Conservation (phyloP, 768 basidiomycete genomes). For the Saitozyma sp. region DNA sequence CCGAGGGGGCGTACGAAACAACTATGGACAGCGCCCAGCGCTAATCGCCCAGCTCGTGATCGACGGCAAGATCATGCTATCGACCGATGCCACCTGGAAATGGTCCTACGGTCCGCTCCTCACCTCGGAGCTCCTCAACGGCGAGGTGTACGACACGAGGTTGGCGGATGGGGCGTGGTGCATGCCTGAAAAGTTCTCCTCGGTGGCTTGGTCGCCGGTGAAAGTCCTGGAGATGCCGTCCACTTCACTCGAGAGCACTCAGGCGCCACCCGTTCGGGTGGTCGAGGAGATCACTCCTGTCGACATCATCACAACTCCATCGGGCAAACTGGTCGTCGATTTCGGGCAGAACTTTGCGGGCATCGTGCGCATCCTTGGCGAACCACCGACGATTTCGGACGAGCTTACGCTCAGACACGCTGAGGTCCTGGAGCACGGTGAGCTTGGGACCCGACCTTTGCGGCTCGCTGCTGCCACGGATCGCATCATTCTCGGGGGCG, state of each 20-base stretch:
- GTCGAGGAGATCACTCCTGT: slow-evolving; percentile 12
- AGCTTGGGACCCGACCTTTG: slow-evolving; percentile 33
- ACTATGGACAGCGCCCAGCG: slow-evolving; percentile 32
- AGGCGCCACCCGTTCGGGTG: slow-evolving; percentile 31
- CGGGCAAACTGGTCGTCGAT: slow-evolving; percentile 36
- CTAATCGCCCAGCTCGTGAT: slow-evolving; percentile 35
- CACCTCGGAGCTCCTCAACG: slow-evolving; percentile 25
- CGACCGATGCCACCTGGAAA: slow-evolving; percentile 24
- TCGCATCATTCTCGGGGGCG: slow-evolving; percentile 12
- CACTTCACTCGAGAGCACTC: slow-evolving; percentile 18
- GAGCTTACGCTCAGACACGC: slow-evolving; percentile 29
- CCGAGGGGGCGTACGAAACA: slow-evolving; percentile 7
- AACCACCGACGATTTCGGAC: not conserved
- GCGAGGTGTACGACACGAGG: slow-evolving; percentile 24
- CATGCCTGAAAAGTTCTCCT: not conserved
- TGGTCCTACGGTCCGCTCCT: slow-evolving; percentile 27
- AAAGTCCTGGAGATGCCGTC: slow-evolving; percentile 20
- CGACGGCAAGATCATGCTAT: slow-evolving; percentile 13
- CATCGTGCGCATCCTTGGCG: slow-evolving; percentile 23
- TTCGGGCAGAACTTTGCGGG: slow-evolving; percentile 44
- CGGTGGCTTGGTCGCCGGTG: not conserved
- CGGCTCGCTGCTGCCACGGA: slow-evolving; percentile 26
- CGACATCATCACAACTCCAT: slow-evolving; percentile 34
- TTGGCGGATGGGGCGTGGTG: not conserved
- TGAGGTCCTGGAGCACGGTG: slow-evolving; percentile 38